phyloP scores from a whole-genome alignment of 192 early-diverging fungal species.

The Coemansia aciculifera region DNA sequence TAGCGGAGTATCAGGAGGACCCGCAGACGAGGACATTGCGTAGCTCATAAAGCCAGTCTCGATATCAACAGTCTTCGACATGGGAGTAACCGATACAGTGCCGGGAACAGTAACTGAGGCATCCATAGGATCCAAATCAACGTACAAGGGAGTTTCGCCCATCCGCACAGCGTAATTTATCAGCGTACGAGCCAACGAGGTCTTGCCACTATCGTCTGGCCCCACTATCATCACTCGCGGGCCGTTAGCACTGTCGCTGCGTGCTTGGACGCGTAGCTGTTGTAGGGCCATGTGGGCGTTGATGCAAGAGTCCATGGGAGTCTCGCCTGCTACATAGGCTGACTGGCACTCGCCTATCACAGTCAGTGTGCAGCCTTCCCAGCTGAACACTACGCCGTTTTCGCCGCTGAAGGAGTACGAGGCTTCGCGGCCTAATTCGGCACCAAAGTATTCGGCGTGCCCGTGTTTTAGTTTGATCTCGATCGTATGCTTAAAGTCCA shows the following conservation, averaged over 20 bases:
- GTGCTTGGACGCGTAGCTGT: conserved; percentile 60
- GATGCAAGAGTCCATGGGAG: conserved; percentile 88
- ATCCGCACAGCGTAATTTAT: conserved; percentile 84
- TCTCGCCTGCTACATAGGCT: conserved; percentile 92
- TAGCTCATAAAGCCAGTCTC: conserved; percentile 72
- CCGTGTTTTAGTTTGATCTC: conserved; percentile 68
- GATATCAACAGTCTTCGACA: conserved; percentile 77
- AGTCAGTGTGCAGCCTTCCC: conserved; percentile 81
- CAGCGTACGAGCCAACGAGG: conserved; percentile 79
- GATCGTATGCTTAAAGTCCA: conserved; percentile 64
- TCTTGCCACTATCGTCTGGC: conserved; percentile 91
- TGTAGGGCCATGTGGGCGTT: conserved; percentile 89
- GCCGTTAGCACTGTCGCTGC: conserved; percentile 20
- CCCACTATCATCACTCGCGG: conserved; percentile 83
- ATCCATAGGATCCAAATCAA: conserved; percentile 82
- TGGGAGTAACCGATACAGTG: conserved; percentile 74
- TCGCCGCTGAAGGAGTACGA: conserved; percentile 79
- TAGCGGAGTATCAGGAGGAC: conserved; percentile 71
- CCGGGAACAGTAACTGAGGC: conserved; percentile 81
- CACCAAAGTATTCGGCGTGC: conserved; percentile 91
- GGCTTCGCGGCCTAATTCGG: conserved; percentile 81
- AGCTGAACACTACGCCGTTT: conserved; percentile 90
- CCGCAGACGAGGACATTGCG: conserved; percentile 63
- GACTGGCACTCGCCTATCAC: conserved; percentile 66
- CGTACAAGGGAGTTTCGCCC: conserved; percentile 74